phyloP scores from a whole-genome alignment of 1,284 basidiomycete genomes.

The Marasmius tenuissimus region DNA sequence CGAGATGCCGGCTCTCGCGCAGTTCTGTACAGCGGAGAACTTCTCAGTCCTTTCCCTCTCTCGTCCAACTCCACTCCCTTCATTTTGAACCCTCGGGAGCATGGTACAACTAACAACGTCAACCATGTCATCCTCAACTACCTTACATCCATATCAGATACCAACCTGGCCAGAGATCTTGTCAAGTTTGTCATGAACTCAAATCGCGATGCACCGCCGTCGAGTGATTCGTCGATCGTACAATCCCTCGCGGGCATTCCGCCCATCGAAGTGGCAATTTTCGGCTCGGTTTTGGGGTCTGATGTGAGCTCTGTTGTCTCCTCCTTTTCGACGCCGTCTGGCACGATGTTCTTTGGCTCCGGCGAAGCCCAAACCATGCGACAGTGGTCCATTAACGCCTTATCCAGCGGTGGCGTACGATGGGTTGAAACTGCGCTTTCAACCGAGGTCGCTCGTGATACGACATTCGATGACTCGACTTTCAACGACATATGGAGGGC shows the following conservation, averaged over 20 bases:
- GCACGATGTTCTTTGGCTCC: slow-evolving; percentile 60
- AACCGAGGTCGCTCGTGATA: slow-evolving; percentile 48
- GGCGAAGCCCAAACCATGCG: slow-evolving; percentile 45
- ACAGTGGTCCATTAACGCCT: slow-evolving; percentile 50
- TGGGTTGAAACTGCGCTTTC: slow-evolving; percentile 58
- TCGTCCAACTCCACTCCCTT: slow-evolving; percentile 27
- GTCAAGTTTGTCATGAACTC: slow-evolving; percentile 46
- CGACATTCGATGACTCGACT: slow-evolving; percentile 35
- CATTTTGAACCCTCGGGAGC: slow-evolving; percentile 46
- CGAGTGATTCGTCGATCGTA: slow-evolving; percentile 37
- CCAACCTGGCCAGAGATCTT: slow-evolving; percentile 45
- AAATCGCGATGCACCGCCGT: slow-evolving; percentile 38
- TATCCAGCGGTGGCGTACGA: slow-evolving; percentile 32
- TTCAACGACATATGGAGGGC: slow-evolving; percentile 55
- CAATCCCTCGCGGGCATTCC: slow-evolving; percentile 47
- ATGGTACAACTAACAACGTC: slow-evolving; percentile 51
- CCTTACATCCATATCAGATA: slow-evolving; percentile 50
- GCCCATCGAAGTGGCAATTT: slow-evolving; percentile 58
- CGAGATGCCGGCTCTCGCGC: slow-evolving; percentile 44
- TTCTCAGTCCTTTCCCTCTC: slow-evolving; percentile 46
- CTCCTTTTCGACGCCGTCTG: slow-evolving; percentile 50
- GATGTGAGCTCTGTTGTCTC: slow-evolving; percentile 51
- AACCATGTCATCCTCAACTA: slow-evolving; percentile 61
- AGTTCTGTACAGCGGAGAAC: slow-evolving; percentile 48
- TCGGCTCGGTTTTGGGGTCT: slow-evolving; percentile 49